These are phyloP conservation scores for Solanum pinnatisectum DNA, from an alignment of 257 asterid genomes.

Conservation along the genomic window DNA sequence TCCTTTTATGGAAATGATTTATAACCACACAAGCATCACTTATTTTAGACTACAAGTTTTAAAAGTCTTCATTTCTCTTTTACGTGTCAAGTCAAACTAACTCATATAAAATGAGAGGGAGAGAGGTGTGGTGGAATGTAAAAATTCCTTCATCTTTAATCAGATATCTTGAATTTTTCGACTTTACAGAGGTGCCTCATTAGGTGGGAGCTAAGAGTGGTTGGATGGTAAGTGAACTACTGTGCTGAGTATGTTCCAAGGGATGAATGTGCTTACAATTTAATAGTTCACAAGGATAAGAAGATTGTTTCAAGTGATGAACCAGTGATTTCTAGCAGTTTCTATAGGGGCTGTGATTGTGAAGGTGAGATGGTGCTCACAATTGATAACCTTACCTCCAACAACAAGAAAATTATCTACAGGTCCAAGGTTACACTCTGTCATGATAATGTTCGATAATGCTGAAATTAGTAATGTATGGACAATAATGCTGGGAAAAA, in stretches of 20 bases:
- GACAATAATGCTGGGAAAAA: too few species aligned
- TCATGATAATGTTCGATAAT: background rate
- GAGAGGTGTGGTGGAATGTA: background rate
- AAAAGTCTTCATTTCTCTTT: too few species aligned
- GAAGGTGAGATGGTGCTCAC: constrained; percentile 20
- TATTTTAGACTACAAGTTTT: too few species aligned
- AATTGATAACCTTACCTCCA: constrained; percentile 19
- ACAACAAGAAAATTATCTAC: constrained; percentile 33
- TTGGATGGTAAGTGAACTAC: constrained; percentile 34
- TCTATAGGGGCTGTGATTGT: constrained; percentile 2
- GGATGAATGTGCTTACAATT: constrained; percentile 17
- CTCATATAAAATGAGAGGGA: too few species aligned
- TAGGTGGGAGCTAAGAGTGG: constrained; percentile 25
- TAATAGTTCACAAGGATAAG: constrained; percentile 18
- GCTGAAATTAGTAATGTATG: too few species aligned
- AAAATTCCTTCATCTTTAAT: background rate
- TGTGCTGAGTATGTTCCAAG: constrained; percentile 25
- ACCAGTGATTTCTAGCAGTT: constrained; percentile 8
- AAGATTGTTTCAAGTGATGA: constrained; percentile 12
- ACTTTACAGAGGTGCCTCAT: constrained; percentile 4
- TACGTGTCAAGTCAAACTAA: too few species aligned
- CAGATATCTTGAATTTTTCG: too few species aligned
- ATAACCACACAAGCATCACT: too few species aligned
- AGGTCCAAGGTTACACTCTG: constrained; percentile 16
- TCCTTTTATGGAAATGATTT: too few species aligned